Evolutionary conservation across 2,329 filamentous ascomycete species (phyloP).

Genomic region (Neocatenulostroma microsporum): DNA sequence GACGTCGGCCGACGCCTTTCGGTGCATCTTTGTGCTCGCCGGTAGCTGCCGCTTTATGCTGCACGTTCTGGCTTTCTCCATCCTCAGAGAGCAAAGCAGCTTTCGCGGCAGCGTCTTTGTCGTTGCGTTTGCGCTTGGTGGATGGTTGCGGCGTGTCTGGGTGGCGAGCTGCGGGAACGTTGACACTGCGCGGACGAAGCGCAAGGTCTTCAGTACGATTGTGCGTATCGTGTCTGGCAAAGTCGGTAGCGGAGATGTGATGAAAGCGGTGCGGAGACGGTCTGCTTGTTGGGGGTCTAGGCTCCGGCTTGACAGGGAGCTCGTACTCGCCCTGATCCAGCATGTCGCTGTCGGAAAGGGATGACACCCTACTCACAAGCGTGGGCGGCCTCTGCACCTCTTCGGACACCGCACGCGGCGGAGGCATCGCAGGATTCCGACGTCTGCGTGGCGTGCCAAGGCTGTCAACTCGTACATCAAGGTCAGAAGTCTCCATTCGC

Average conservation of each 20-base stretch:
- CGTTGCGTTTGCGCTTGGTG: slow-evolving; percentile 10
- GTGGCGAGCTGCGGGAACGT: slow-evolving; percentile 11
- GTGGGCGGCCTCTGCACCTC: slow-evolving; percentile 11
- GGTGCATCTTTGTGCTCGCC: not conserved
- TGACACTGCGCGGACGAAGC: slow-evolving; percentile 16
- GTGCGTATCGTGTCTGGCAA: no score
- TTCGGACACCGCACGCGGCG: slow-evolving; percentile 16
- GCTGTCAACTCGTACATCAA: slow-evolving; percentile 32
- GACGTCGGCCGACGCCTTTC: slow-evolving; percentile 9
- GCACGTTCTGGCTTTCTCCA: slow-evolving; percentile 16
- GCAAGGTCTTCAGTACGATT: slow-evolving; percentile 4
- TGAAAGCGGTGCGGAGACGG: no score
- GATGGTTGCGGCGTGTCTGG: not conserved
- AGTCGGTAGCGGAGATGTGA: no score
- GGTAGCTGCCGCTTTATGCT: not conserved
- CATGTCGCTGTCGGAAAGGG: slow-evolving; percentile 17
- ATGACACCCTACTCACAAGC: slow-evolving; percentile 13
- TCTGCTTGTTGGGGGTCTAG: no score
- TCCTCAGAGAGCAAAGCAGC: slow-evolving; percentile 23
- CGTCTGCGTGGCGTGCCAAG: slow-evolving; percentile 29
- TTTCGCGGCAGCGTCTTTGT: slow-evolving; percentile 12
- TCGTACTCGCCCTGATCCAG: no score
- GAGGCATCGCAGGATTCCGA: slow-evolving; percentile 6
- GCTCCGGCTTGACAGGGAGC: no score
- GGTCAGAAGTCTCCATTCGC: slow-evolving; percentile 37